These are phyloP conservation scores for Fusarium zealandicum DNA, from an alignment of 2,329 filamentous ascomycete species.

Conservation along the genomic window DNA sequence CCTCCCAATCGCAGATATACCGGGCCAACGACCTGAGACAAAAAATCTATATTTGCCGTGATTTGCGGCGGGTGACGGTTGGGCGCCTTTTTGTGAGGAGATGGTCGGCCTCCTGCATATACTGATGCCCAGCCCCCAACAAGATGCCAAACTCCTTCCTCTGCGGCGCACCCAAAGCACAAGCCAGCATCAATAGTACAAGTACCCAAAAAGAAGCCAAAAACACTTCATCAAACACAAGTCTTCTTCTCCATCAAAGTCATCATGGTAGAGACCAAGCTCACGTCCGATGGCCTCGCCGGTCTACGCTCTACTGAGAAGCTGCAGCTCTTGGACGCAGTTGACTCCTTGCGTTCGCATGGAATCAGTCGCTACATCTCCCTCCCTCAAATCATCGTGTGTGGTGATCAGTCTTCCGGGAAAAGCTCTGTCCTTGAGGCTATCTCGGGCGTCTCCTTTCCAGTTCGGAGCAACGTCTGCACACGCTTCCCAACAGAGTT, in stretches of 20 bases:
- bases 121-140: neutral
- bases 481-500: slow-evolving; percentile 70
- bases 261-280: neutral
- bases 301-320: slow-evolving; percentile 29
- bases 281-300: neutral
- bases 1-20: too few species aligned
- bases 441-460: slow-evolving; percentile 67
- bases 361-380: slow-evolving; percentile 48
- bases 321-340: slow-evolving; percentile 44
- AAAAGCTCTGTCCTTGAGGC: slow-evolving; percentile 72
- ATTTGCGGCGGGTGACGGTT: neutral
- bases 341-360: slow-evolving; percentile 47
- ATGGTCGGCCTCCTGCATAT: slow-evolving; percentile 3
- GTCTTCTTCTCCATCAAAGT: neutral
- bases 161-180: neutral
- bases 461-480: slow-evolving; percentile 64
- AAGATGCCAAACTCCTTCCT: neutral
- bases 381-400: slow-evolving; percentile 59
- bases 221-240: neutral
- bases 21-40: too few species aligned
- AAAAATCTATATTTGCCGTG: too few species aligned
- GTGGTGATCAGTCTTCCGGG: slow-evolving; percentile 67
- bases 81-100: neutral
- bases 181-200: too few species aligned
- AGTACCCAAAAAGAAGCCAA: neutral